A percentile compares a stretch with the other conserved stretches of the same genome.
Evolutionary conservation across 768 basidiomycete species (phyloP).

Genomic region (Rubroboletus satanas): DNA sequence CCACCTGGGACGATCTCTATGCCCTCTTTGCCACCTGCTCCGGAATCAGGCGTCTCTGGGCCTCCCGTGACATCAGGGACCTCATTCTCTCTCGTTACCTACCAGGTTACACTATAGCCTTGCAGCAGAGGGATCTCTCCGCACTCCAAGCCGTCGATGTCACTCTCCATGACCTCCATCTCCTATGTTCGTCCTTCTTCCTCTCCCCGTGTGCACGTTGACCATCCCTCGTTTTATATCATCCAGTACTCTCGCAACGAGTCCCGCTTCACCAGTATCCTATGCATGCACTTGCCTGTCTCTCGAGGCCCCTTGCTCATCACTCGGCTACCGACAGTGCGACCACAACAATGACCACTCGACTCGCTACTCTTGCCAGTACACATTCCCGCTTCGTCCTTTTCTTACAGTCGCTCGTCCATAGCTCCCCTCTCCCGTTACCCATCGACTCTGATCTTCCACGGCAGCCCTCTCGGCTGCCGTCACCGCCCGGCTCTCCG

Average conservation of each 20-base stretch:
- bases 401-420: conserved; percentile 66
- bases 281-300: conserved; percentile 54
- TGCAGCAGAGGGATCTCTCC: conserved; percentile 39
- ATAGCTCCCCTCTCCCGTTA: conserved; percentile 51
- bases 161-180: conserved; percentile 55
- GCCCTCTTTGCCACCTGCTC: conserved; percentile 36
- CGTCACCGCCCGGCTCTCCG: conserved; percentile 19
- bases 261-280: conserved; percentile 69
- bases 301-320: conserved; percentile 37
- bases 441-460: conserved; percentile 44
- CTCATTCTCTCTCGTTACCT: conserved; percentile 48
- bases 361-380: conserved; percentile 47
- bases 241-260: conserved; percentile 59
- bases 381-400: conserved; percentile 76
- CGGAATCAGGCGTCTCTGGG: conserved; percentile 33
- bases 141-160: conserved; percentile 47
- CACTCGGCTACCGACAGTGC: conserved; percentile 29
- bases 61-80: conserved; percentile 33
- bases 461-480: conserved; percentile 21
- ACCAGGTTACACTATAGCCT: conserved; percentile 49
- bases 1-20: conserved; percentile 40
- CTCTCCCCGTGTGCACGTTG: conserved; percentile 5
- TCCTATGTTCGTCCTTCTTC: conserved; percentile 53
- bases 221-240: neutral
- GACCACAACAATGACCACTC: conserved; percentile 22